A percentile compares a stretch with the other conserved stretches of the same genome.
Conservation (phyloP, 257 asterid species). For the Solanum infundibuliforme region DNA sequence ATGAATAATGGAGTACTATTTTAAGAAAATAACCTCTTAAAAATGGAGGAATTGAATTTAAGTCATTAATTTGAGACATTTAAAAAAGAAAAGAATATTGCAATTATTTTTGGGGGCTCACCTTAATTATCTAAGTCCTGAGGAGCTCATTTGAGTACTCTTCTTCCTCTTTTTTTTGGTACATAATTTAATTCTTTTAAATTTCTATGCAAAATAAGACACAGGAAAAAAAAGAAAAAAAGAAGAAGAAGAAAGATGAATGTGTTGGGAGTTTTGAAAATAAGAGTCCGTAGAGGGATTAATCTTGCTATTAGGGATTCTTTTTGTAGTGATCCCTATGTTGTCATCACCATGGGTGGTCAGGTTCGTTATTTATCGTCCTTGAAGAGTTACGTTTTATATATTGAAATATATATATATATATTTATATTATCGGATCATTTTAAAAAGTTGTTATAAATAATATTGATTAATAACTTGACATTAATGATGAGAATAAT, state of each 20-base stretch:
- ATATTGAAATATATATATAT: background rate
- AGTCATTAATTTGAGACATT: background rate
- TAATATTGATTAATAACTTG: background rate
- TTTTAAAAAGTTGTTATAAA: background rate
- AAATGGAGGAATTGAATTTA: background rate
- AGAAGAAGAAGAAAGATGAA: constrained; percentile 17
- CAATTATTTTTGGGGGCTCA: background rate
- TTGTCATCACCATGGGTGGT: constrained; percentile 43
- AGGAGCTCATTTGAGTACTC: background rate
- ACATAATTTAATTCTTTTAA: background rate
- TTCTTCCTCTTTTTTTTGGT: background rate
- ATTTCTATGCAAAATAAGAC: background rate
- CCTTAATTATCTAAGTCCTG: background rate
- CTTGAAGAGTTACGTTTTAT: background rate
- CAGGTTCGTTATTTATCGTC: constrained; percentile 23
- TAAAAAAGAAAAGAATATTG: background rate
- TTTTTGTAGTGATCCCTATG: constrained; percentile 72
- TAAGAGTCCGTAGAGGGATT: constrained; percentile 57
- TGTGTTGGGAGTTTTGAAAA: constrained; percentile 43
- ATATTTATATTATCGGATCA: background rate
- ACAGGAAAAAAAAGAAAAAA: too few relatives aligned
- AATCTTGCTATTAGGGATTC: constrained; percentile 79
- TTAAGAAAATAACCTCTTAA: background rate
- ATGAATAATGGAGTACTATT: background rate
- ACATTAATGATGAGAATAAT: background rate